Evolutionary conservation across 768 basidiomycete species (phyloP).

Genomic region (Termitomyces bulborhizus): DNA sequence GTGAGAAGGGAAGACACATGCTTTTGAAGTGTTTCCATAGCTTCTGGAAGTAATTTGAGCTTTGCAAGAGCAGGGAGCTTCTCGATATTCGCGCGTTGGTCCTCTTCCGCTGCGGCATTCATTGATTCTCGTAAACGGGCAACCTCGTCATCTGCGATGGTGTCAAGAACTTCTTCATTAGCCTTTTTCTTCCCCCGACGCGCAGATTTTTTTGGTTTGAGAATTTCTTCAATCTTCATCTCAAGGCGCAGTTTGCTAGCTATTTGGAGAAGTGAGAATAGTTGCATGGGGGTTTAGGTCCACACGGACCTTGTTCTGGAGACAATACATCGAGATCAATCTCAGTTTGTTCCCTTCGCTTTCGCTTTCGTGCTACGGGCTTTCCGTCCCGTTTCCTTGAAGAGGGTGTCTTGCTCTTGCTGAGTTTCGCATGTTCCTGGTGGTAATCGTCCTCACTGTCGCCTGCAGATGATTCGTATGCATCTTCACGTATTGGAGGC

Average conservation of each 20-base stretch:
- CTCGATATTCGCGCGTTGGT: slow-evolving; percentile 72
- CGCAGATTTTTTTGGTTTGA: slow-evolving; percentile 70
- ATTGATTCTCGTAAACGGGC: slow-evolving; percentile 84
- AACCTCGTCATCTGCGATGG: slow-evolving; percentile 87
- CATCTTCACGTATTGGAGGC: slow-evolving; percentile 40
- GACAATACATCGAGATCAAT: slow-evolving; percentile 63
- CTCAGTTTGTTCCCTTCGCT: slow-evolving; percentile 56
- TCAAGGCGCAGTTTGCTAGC: slow-evolving; percentile 75
- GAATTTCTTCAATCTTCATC: slow-evolving; percentile 80
- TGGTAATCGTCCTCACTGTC: slow-evolving; percentile 47
- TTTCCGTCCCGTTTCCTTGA: slow-evolving; percentile 22
- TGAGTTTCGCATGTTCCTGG: slow-evolving; percentile 23
- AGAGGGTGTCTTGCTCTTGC: slow-evolving; percentile 25
- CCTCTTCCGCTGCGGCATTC: slow-evolving; percentile 80
- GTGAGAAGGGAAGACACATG: slow-evolving; percentile 30
- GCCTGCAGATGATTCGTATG: slow-evolving; percentile 43
- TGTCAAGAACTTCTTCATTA: slow-evolving; percentile 81
- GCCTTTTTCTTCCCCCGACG: slow-evolving; percentile 67
- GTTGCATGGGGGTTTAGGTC: background rate
- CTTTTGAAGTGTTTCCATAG: slow-evolving; percentile 93
- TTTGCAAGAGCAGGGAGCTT: slow-evolving; percentile 83
- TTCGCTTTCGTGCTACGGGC: slow-evolving; percentile 38
- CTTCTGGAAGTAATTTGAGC: slow-evolving; percentile 78
- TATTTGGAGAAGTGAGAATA: slow-evolving; percentile 22
- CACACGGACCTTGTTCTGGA: slow-evolving; percentile 65